Percentiles rank a stretch among this genome's conserved stretches.
phyloP scores from a whole-genome alignment of 2,329 filamentous ascomycete genomes.

The Ascochyta fabae region DNA sequence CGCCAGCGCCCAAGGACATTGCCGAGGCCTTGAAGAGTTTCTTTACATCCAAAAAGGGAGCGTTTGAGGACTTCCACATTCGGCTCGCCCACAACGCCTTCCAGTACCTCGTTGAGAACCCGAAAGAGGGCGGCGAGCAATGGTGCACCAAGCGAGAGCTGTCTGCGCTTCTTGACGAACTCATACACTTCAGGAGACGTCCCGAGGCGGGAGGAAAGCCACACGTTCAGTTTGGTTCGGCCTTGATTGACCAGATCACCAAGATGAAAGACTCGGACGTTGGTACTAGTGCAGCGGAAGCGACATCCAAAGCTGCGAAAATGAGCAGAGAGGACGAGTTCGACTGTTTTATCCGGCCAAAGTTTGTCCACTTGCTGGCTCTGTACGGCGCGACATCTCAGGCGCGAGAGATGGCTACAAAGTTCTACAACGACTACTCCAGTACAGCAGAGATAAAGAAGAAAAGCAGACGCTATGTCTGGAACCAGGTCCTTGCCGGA shows the following conservation, averaged over 20 bases:
- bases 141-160: slow-evolving; percentile 41
- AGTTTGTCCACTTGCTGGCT: slow-evolving; percentile 28
- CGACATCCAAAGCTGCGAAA: not conserved
- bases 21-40: slow-evolving; percentile 58
- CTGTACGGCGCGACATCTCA: slow-evolving; percentile 33
- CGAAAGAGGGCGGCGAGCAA: slow-evolving; percentile 30
- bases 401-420: slow-evolving; percentile 33
- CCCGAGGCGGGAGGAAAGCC: slow-evolving; percentile 48
- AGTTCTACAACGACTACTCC: slow-evolving; percentile 19
- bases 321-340: slow-evolving; percentile 5
- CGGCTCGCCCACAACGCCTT: slow-evolving; percentile 66
- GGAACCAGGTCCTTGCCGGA: slow-evolving; percentile 61
- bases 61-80: slow-evolving; percentile 53
- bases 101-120: slow-evolving; percentile 60
- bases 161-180: slow-evolving; percentile 13
- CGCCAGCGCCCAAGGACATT: slow-evolving; percentile 69
- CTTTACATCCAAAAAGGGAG: slow-evolving; percentile 32
- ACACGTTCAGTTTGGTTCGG: slow-evolving; percentile 50
- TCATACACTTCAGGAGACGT: slow-evolving; percentile 29
- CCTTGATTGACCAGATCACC: slow-evolving; percentile 36
- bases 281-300: not conserved
- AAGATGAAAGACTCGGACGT: slow-evolving; percentile 3
- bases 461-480: slow-evolving; percentile 16
- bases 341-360: slow-evolving; percentile 15
- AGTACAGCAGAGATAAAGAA: slow-evolving; percentile 4